These are phyloP conservation scores for Diplocarpon mali DNA, from an alignment of 2,329 filamentous ascomycete species.

Conservation along the genomic window DNA sequence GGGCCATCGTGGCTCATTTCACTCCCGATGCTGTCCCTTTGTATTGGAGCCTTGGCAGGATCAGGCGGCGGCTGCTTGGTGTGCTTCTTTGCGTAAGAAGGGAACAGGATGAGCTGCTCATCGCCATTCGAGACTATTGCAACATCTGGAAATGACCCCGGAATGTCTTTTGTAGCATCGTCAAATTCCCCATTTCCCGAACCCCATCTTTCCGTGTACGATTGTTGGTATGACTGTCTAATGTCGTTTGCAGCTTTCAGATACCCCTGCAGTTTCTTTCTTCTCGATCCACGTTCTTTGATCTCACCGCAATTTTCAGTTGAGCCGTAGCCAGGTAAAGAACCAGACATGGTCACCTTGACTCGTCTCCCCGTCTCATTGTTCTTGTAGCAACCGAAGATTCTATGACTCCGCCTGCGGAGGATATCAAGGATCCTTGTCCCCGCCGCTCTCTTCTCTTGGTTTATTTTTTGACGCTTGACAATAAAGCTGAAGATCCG, in stretches of 20 bases:
- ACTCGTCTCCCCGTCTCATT: slow-evolving; percentile 26
- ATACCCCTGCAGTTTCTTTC: slow-evolving; percentile 67
- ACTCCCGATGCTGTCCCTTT: slow-evolving; percentile 27
- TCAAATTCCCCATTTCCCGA: slow-evolving; percentile 32
- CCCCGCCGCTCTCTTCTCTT: slow-evolving; percentile 32
- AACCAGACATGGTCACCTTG: slow-evolving; percentile 26
- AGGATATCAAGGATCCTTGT: slow-evolving; percentile 24
- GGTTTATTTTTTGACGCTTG: slow-evolving; percentile 46
- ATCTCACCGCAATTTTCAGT: slow-evolving; percentile 27
- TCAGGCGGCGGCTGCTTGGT: slow-evolving; percentile 22
- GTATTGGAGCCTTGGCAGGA: slow-evolving; percentile 27
- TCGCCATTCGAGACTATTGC: slow-evolving; percentile 69
- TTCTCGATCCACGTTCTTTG: slow-evolving; percentile 55
- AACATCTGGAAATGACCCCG: slow-evolving; percentile 73
- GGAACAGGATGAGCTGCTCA: slow-evolving; percentile 91
- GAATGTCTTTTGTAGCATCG: slow-evolving; percentile 42
- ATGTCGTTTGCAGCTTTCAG: slow-evolving; percentile 62
- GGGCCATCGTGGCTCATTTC: slow-evolving; percentile 30
- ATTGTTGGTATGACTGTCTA: slow-evolving; percentile 52
- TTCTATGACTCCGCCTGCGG: slow-evolving; percentile 21
- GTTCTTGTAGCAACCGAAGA: slow-evolving; percentile 27
- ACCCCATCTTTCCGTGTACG: slow-evolving; percentile 36
- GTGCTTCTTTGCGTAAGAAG: slow-evolving; percentile 67
- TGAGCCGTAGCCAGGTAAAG: slow-evolving; percentile 25
- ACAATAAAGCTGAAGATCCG: slow-evolving; percentile 67